phyloP scores from a whole-genome alignment of 805 yeast genomes.

The Myxozyma neglecta region DNA sequence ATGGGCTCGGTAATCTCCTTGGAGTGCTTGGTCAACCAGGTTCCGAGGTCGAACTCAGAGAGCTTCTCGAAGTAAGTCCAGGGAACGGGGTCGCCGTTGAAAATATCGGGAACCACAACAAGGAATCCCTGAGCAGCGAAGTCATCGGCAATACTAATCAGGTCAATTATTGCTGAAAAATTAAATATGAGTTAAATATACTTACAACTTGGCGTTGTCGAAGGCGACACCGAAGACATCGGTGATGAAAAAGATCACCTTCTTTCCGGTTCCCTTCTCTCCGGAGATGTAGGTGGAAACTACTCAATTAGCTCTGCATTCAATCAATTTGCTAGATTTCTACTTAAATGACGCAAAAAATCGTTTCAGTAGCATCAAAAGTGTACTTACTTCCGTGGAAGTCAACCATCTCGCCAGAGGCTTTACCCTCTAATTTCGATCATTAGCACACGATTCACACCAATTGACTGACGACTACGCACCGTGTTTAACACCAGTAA shows the following conservation, averaged over 20 bases:
- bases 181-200: not conserved
- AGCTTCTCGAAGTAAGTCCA: slow-evolving; percentile 31
- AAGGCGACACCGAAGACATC: slow-evolving; percentile 68
- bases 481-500: slow-evolving; percentile 32
- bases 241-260: slow-evolving; percentile 59
- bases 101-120: slow-evolving; percentile 75
- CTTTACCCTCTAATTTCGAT: slow-evolving; percentile 19
- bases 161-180: not conserved
- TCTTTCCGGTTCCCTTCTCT: slow-evolving; percentile 44
- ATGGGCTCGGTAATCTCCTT: slow-evolving; percentile 50
- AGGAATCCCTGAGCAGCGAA: slow-evolving; percentile 63
- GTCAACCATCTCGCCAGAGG: slow-evolving; percentile 29
- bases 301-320: not conserved
- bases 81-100: slow-evolving; percentile 55
- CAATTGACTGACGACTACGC: not conserved
- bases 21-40: slow-evolving; percentile 60
- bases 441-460: not conserved
- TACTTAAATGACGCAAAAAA: not conserved
- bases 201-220: slow-evolving; percentile 53
- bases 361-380: not conserved
- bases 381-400: slow-evolving; percentile 30
- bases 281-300: slow-evolving; percentile 54
- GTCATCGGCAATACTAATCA: slow-evolving; percentile 41
- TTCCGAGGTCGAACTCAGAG: slow-evolving; percentile 33
- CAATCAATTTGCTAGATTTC: not conserved